Percentiles rank a stretch among this genome's conserved stretches.
Conservation (phyloP, 2,329 filamentous ascomycete species). For the Colletotrichum coccodes region DNA sequence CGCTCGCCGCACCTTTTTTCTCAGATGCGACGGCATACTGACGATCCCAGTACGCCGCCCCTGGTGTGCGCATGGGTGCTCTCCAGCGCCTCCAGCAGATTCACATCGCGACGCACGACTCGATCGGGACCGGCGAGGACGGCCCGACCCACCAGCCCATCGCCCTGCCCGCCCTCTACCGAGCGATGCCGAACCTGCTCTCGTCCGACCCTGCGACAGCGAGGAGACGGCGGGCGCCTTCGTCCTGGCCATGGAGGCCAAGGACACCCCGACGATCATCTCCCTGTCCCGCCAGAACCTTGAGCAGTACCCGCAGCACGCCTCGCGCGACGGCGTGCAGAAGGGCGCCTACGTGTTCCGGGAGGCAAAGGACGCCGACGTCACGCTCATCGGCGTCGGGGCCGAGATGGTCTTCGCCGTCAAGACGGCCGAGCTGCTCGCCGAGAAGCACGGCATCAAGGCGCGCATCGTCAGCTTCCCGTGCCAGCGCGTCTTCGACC, state of each 20-base stretch:
- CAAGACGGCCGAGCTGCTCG: slow-evolving; percentile 48
- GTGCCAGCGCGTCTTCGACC: slow-evolving; percentile 54
- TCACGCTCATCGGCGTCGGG: slow-evolving; percentile 54
- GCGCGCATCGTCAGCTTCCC: slow-evolving; percentile 56
- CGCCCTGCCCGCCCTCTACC: slow-evolving; percentile 65
- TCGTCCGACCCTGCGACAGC: slow-evolving; percentile 68
- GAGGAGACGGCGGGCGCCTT: slow-evolving; percentile 68
- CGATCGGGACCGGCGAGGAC: slow-evolving; percentile 68
- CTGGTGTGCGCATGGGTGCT: slow-evolving; percentile 70
- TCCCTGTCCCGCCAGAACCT: slow-evolving; percentile 58
- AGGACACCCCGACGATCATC: slow-evolving; percentile 56
- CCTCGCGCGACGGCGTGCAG: slow-evolving; percentile 55
- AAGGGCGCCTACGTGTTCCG: slow-evolving; percentile 58
- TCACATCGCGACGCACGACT: slow-evolving; percentile 71
- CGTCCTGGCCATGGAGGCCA: slow-evolving; percentile 55
- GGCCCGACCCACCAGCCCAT: slow-evolving; percentile 73
- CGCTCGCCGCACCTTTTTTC: not conserved
- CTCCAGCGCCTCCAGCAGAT: slow-evolving; percentile 65
- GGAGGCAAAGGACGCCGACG: slow-evolving; percentile 53
- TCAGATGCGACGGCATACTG: not conserved
- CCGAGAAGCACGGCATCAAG: slow-evolving; percentile 47
- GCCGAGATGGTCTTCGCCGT: slow-evolving; percentile 47
- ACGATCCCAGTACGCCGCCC: slow-evolving; percentile 57
- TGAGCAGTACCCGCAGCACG: slow-evolving; percentile 50
- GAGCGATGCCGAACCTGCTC: slow-evolving; percentile 70